These are phyloP conservation scores for Dacryopinax spathularia DNA, from an alignment of 768 basidiomycete species.

Conservation along the genomic window DNA sequence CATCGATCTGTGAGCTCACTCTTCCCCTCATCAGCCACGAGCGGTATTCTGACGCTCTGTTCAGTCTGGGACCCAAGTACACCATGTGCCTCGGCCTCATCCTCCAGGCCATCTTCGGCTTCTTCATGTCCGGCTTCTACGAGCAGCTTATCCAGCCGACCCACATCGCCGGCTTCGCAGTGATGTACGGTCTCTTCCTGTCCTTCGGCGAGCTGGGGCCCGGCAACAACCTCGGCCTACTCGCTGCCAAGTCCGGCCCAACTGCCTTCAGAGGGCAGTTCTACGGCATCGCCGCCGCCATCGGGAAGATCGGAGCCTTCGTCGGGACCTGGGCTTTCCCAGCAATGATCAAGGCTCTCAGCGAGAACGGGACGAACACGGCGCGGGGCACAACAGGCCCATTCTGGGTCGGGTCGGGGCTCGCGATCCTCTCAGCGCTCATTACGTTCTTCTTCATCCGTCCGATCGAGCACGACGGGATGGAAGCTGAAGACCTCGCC, in stretches of 20 bases:
- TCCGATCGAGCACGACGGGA: slow-evolving; percentile 62
- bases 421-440: slow-evolving; percentile 65
- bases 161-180: slow-evolving; percentile 26
- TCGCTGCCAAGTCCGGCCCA: slow-evolving; percentile 73
- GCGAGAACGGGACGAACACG: slow-evolving; percentile 33
- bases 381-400: slow-evolving; percentile 62
- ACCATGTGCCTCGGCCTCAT: slow-evolving; percentile 44
- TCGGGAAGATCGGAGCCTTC: slow-evolving; percentile 62
- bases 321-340: slow-evolving; percentile 50
- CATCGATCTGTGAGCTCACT: too few species aligned
- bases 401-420: slow-evolving; percentile 64
- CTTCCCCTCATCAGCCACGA: too few species aligned
- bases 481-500: slow-evolving; percentile 61
- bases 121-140: slow-evolving; percentile 82
- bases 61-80: slow-evolving; percentile 20
- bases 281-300: slow-evolving; percentile 73
- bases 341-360: background rate
- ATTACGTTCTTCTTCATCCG: slow-evolving; percentile 59
- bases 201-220: slow-evolving; percentile 79
- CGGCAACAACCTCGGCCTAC: slow-evolving; percentile 71
- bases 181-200: slow-evolving; percentile 84
- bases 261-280: slow-evolving; percentile 76
- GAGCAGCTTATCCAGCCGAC: slow-evolving; percentile 28
- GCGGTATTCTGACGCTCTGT: too few species aligned
- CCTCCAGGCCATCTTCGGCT: slow-evolving; percentile 59